Percentiles rank a stretch among this genome's conserved stretches.
Conservation (phyloP, 768 basidiomycete genomes). For the Amanita molliuscula region DNA sequence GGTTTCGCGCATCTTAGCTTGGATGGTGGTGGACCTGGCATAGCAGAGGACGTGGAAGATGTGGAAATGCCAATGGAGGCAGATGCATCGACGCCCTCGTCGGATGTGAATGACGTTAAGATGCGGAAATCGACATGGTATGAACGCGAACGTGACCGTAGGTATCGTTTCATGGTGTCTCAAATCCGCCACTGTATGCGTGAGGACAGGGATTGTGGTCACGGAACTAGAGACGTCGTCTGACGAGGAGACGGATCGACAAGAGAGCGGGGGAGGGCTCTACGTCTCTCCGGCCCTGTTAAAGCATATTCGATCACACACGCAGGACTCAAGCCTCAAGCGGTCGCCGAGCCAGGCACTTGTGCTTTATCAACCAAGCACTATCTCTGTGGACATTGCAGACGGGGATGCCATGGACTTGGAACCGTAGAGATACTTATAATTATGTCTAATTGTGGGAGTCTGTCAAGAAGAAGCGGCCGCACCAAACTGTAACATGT, state of each 20-base stretch:
- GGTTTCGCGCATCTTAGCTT: conserved; percentile 45
- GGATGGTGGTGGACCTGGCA: conserved; percentile 9
- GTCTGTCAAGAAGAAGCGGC: conserved; percentile 19
- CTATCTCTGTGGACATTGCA: neutral
- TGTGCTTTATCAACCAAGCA: conserved; percentile 37
- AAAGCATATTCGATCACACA: conserved; percentile 28
- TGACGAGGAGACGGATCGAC: conserved; percentile 25
- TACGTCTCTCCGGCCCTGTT: conserved; percentile 36
- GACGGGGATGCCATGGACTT: conserved; percentile 43
- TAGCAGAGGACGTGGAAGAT: conserved; percentile 4
- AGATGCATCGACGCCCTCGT: conserved; percentile 7
- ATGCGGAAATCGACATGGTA: conserved; percentile 63
- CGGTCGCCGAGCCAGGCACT: conserved; percentile 33
- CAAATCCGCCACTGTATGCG: neutral
- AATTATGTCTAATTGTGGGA: conserved; percentile 9
- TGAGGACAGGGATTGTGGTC: conserved; percentile 46
- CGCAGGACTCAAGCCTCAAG: conserved; percentile 10
- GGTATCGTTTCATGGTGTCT: conserved; percentile 12
- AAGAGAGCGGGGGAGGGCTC: conserved; percentile 14
- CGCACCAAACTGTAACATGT: conserved; percentile 40
- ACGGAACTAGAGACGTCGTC: conserved; percentile 46
- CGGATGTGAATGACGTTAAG: conserved; percentile 30
- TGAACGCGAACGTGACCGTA: conserved; percentile 61
- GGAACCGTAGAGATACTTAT: conserved; percentile 19
- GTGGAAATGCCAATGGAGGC: conserved; percentile 9